Evolutionary conservation across 257 asterid species (phyloP), one percentile per base, ranked within the genome.

Genomic region (Rauvolfia tetraphylla): DNA sequence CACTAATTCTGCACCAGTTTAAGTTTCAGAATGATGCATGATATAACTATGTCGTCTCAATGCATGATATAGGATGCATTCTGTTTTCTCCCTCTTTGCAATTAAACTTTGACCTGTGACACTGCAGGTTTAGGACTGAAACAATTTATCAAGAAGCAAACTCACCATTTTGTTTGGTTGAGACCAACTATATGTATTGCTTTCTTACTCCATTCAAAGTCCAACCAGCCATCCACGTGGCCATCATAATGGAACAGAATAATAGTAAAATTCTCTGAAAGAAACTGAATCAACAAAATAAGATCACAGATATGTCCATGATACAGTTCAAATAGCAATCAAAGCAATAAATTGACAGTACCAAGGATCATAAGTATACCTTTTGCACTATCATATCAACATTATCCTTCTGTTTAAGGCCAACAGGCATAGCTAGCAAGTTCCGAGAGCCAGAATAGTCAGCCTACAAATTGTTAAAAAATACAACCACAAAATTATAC

Each of bases 131-230:
- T 61, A 61, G 27, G 58, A 76, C 33, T 76, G 13, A 44, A 58
- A 27, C 22, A 29, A 62, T 36, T 23, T 65, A 22, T 27, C n/a
- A 58, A 22, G n/a, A 48, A 77, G 56, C 34, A 34, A 63, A 59
- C 85, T 80, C 82, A 92, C 99, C 99, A 95, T 86, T 95, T 95
- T 62, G 99, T 95, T 87, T 95, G 99, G 87, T 90, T 90, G 79
- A 78, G 92, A 76, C 95, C 98, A 65, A 91, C 97, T 79, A 95
- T 86, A 83, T 95, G 99, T 82, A 88, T 77, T 84, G 97, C 96
- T 76, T 87, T 90, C 81, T 78, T 86, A 83, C 97, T 91, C 99
- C 99, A 95, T 72, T 84, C 86, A 81, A 93, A 84, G 79, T 91
- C 91, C 82, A 86, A 79, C 99, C 99, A 95, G 59, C 91, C 99